Evolutionary conservation across 768 basidiomycete species (phyloP).

Genomic region (Xerocomellus dryophilus): DNA sequence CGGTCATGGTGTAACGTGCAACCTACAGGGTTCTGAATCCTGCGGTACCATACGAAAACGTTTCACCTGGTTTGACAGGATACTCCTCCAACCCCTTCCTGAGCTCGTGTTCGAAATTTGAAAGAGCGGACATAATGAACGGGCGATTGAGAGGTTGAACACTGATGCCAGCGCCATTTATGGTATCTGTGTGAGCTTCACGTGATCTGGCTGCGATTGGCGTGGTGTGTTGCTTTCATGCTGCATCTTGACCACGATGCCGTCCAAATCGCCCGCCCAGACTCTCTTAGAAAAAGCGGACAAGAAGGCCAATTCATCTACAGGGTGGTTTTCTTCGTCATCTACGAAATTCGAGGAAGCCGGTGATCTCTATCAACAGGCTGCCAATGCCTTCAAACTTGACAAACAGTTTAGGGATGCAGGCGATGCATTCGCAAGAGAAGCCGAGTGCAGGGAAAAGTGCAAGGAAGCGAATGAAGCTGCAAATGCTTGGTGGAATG

Average conservation of each 20-base stretch:
- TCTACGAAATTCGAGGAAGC: slow-evolving; percentile 91
- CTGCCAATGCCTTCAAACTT: slow-evolving; percentile 89
- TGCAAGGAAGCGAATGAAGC: slow-evolving; percentile 89
- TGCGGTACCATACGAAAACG: slow-evolving; percentile 89
- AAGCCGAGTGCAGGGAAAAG: slow-evolving; percentile 91
- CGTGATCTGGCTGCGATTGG: slow-evolving; percentile 13
- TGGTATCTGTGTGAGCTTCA: neutral
- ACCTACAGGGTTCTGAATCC: slow-evolving; percentile 89
- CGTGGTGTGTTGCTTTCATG: neutral
- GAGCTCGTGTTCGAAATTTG: slow-evolving; percentile 41
- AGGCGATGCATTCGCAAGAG: slow-evolving; percentile 87
- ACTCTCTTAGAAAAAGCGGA: slow-evolving; percentile 81
- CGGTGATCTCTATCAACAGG: slow-evolving; percentile 91
- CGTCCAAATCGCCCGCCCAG: slow-evolving; percentile 76
- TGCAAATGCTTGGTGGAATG: slow-evolving; percentile 99
- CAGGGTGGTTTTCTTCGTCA: slow-evolving; percentile 85
- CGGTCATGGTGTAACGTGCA: slow-evolving; percentile 12
- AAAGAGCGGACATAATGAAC: slow-evolving; percentile 34
- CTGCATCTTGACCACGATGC: slow-evolving; percentile 42
- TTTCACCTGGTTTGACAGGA: slow-evolving; percentile 66
- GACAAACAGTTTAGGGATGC: slow-evolving; percentile 91
- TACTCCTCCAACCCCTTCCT: slow-evolving; percentile 54
- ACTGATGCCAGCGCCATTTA: neutral
- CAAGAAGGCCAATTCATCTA: slow-evolving; percentile 83
- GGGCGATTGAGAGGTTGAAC: neutral